phyloP scores from a whole-genome alignment of 2,329 filamentous ascomycete species.

The Trichoderma lentiforme region DNA sequence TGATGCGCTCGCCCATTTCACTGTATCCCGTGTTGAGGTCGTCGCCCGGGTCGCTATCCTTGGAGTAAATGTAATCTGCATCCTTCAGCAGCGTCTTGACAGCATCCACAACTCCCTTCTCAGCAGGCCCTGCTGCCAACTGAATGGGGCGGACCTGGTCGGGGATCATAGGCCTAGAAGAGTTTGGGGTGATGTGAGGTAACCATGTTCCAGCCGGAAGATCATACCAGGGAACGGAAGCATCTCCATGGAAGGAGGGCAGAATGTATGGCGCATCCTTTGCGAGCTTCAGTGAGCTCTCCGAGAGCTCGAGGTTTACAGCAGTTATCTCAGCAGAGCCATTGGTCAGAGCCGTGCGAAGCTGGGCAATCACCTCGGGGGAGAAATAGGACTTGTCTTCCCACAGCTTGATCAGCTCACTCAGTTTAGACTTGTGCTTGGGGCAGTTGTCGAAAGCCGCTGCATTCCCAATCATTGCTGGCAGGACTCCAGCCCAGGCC shows the following conservation, averaged over 20 bases:
- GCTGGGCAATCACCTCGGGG: constrained; percentile 49
- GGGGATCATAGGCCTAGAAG: constrained; percentile 68
- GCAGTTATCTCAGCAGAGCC: constrained; percentile 28
- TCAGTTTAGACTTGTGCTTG: constrained; percentile 64
- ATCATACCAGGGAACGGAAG: constrained; percentile 72
- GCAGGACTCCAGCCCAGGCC: constrained; percentile 56
- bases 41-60: constrained; percentile 46
- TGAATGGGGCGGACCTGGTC: constrained; percentile 68
- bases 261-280: constrained; percentile 66
- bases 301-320: constrained; percentile 23
- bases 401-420: constrained; percentile 67
- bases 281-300: constrained; percentile 37
- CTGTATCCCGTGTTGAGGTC: constrained; percentile 62
- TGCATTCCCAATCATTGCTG: constrained; percentile 59
- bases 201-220: constrained; percentile 79
- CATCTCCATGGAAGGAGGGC: constrained; percentile 74
- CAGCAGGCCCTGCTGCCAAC: constrained; percentile 64
- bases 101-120: constrained; percentile 61
- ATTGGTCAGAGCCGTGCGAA: constrained; percentile 56
- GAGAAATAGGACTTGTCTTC: constrained; percentile 62
- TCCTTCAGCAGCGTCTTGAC: constrained; percentile 69
- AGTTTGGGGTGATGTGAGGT: constrained; percentile 73
- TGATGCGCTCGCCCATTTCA: constrained; percentile 67
- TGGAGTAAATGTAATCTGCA: constrained; percentile 65
- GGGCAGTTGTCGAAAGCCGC: constrained; percentile 57